Percentiles rank a stretch among this genome's conserved stretches.
phyloP scores from a whole-genome alignment of 495 filamentous ascomycete species.

The Penicillium flavigenum region DNA sequence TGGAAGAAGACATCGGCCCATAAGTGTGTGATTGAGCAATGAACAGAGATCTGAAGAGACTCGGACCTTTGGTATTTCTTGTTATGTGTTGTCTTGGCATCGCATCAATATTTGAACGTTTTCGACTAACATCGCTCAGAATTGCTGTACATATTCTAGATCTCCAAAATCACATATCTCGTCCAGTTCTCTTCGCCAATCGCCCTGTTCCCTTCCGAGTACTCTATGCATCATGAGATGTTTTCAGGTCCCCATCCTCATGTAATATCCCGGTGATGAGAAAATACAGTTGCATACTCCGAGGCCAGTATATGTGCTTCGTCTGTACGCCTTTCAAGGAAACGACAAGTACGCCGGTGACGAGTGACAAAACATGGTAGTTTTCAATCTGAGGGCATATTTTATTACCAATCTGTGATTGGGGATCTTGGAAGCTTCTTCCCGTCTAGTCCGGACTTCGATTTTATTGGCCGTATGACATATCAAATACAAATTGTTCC shows the following conservation, averaged over 20 bases:
- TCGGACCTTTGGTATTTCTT: constrained; percentile 3
- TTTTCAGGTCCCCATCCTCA: neutral
- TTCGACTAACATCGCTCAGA: neutral
- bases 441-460: neutral
- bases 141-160: constrained; percentile 5
- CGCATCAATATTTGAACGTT: neutral
- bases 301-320: constrained; percentile 27
- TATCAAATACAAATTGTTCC: neutral
- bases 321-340: constrained; percentile 28
- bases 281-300: constrained; percentile 22
- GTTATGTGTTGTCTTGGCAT: neutral
- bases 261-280: constrained; percentile 26
- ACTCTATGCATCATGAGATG: neutral
- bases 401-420: neutral
- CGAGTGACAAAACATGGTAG: constrained; percentile 33
- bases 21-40: constrained; percentile 40
- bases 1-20: constrained; percentile 34
- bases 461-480: neutral
- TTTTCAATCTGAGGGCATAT: constrained; percentile 32
- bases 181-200: neutral
- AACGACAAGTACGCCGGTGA: constrained; percentile 32
- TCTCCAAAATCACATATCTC: neutral
- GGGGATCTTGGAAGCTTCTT: neutral
- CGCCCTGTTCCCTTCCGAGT: neutral
- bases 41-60: constrained; percentile 49